A percentile compares a stretch with the other conserved stretches of the same genome.
Evolutionary conservation across 116 monocot genomes (phyloP).

Genomic region (Dioscorea cayenensis): DNA sequence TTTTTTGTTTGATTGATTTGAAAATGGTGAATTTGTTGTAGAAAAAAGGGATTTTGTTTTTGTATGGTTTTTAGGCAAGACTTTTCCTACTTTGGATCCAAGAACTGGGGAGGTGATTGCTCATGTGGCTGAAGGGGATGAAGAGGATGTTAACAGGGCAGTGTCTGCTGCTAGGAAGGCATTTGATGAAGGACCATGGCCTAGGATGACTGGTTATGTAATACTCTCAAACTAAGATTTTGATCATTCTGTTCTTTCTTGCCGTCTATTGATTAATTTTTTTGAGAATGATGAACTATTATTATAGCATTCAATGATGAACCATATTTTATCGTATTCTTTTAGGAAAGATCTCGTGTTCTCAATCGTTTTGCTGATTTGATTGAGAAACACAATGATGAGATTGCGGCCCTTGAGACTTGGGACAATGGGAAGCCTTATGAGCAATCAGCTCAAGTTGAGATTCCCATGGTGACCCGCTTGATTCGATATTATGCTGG

Average conservation of each 20-base stretch:
- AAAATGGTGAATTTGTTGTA: neutral
- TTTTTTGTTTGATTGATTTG: neutral
- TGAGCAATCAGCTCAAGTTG: slow-evolving; percentile 46
- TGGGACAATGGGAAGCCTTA: slow-evolving; percentile 95
- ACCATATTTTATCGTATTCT: neutral
- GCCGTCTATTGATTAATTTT: neutral
- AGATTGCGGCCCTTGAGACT: slow-evolving; percentile 81
- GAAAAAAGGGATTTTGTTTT: too few species aligned
- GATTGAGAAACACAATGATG: slow-evolving; percentile 84
- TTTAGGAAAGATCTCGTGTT: slow-evolving; percentile 74
- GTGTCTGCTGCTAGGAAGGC: slow-evolving; percentile 80
- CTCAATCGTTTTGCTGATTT: slow-evolving; percentile 58
- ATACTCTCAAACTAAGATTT: slow-evolving; percentile 3
- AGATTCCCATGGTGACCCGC: slow-evolving; percentile 65
- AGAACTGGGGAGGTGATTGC: slow-evolving; percentile 83
- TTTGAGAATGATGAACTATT: neutral
- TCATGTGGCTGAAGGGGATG: slow-evolving; percentile 77
- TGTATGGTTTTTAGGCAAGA: slow-evolving; percentile 42
- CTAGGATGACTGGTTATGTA: slow-evolving; percentile 83
- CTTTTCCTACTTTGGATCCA: slow-evolving; percentile 81
- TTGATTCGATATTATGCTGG: slow-evolving; percentile 84
- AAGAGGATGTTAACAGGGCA: slow-evolving; percentile 58
- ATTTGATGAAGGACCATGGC: slow-evolving; percentile 92
- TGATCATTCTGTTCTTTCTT: neutral
- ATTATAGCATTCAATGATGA: neutral